Conservation (phyloP, 2,329 filamentous ascomycete genomes). For the Fusarium subtropicale region DNA sequence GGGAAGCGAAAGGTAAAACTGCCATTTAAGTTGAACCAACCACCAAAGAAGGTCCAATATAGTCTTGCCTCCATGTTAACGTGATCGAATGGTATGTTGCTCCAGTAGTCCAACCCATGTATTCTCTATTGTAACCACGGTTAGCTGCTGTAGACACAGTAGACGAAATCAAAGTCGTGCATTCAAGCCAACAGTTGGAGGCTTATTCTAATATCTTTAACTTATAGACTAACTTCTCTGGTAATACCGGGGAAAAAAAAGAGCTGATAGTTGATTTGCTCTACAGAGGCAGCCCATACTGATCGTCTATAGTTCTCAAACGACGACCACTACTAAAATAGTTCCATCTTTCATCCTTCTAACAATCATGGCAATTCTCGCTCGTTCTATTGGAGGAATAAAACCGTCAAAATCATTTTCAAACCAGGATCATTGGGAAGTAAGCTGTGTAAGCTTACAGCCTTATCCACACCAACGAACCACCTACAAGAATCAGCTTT, state of each 20-base stretch:
- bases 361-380: not conserved
- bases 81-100: too few relatives aligned
- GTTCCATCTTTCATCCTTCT: not conserved
- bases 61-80: too few relatives aligned
- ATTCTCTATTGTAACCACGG: too few relatives aligned
- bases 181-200: too few relatives aligned
- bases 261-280: not conserved
- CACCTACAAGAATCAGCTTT: not conserved
- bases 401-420: not conserved
- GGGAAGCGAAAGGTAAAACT: too few relatives aligned
- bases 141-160: not conserved
- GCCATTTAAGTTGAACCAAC: too few relatives aligned
- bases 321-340: not conserved
- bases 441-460: not conserved
- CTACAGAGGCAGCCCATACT: not conserved
- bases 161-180: not conserved
- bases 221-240: too few relatives aligned
- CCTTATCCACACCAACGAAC: not conserved
- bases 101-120: too few relatives aligned
- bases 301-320: too few relatives aligned
- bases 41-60: too few relatives aligned
- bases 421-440: not conserved
- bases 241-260: not conserved
- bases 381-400: too few relatives aligned
- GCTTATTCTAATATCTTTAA: fast-evolving